Percentiles rank a stretch among this genome's conserved stretches.
Evolutionary conservation across 2,329 filamentous ascomycete genomes (phyloP).

Genomic region (Apiospora saccharicola): DNA sequence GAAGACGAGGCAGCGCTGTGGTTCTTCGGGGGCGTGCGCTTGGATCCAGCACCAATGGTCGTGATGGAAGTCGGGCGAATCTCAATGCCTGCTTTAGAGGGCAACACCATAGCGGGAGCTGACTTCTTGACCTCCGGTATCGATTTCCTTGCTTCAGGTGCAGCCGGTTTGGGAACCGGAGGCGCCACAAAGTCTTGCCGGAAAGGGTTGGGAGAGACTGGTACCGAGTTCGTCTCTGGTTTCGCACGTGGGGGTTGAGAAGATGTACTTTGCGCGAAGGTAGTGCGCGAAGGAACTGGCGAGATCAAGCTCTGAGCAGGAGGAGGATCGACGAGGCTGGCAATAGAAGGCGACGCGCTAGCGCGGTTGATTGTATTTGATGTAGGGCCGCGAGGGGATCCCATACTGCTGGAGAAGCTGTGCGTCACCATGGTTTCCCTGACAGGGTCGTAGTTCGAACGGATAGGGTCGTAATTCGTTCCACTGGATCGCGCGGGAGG

Average conservation of each 20-base stretch:
- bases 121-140: constrained; percentile 48
- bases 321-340: constrained; percentile 83
- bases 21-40: constrained; percentile 45
- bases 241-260: constrained; percentile 41
- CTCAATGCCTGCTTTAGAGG: constrained; percentile 41
- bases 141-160: constrained; percentile 34
- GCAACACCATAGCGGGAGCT: constrained; percentile 39
- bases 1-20: constrained; percentile 52
- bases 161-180: constrained; percentile 39
- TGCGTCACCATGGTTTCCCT: constrained; percentile 64
- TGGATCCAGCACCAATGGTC: constrained; percentile 41
- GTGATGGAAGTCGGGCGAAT: constrained; percentile 45
- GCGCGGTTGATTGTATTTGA: constrained; percentile 66
- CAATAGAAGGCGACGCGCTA: constrained; percentile 91
- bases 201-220: constrained; percentile 52
- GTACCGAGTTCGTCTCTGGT: constrained; percentile 48
- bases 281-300: constrained; percentile 46
- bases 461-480: constrained; percentile 89
- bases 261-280: constrained; percentile 41
- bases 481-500: constrained; percentile 70
- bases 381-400: constrained; percentile 58
- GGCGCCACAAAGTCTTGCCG: constrained; percentile 47
- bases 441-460: constrained; percentile 74
- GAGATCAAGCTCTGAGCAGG: constrained; percentile 48
- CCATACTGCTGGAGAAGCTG: constrained; percentile 50